phyloP scores from a whole-genome alignment of 306 rosid genomes.

The Bauhinia variegata region DNA sequence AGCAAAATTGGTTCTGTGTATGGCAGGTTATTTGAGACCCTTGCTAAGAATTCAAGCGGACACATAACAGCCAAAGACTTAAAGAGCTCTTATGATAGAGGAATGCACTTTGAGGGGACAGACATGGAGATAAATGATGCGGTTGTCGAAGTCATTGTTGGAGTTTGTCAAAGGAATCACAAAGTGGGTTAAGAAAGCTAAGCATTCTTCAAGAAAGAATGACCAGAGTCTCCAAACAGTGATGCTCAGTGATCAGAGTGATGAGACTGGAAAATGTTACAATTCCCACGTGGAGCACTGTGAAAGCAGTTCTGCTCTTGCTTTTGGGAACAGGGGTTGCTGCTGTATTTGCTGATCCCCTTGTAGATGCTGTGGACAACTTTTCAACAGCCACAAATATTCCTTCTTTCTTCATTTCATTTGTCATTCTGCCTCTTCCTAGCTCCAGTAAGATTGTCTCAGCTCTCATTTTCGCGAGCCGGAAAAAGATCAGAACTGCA shows the following conservation, averaged over 20 bases:
- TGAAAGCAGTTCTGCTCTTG: slow-evolving; percentile 55
- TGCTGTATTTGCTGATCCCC: slow-evolving; percentile 61
- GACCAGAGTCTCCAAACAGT: slow-evolving; percentile 24
- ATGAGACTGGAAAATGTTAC: slow-evolving; percentile 39
- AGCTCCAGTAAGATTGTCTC: slow-evolving; percentile 73
- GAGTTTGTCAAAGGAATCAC: slow-evolving; percentile 48
- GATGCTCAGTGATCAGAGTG: slow-evolving; percentile 28
- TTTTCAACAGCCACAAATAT: slow-evolving; percentile 66
- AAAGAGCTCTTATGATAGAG: slow-evolving; percentile 46
- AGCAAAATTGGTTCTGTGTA: background rate
- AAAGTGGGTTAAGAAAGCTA: slow-evolving; percentile 43
- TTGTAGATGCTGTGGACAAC: slow-evolving; percentile 70
- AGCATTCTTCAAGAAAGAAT: slow-evolving; percentile 23
- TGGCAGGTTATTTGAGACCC: slow-evolving; percentile 45
- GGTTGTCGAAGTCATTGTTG: slow-evolving; percentile 34
- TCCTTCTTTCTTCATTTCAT: slow-evolving; percentile 75
- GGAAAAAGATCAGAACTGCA: slow-evolving; percentile 56
- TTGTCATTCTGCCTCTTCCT: slow-evolving; percentile 61
- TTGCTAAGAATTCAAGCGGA: slow-evolving; percentile 42
- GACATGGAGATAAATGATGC: slow-evolving; percentile 35
- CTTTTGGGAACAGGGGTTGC: slow-evolving; percentile 63
- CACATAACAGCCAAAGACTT: slow-evolving; percentile 34
- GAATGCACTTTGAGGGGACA: slow-evolving; percentile 43
- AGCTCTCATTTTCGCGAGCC: slow-evolving; percentile 65
- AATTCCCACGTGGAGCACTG: slow-evolving; percentile 32